Base-by-base conservation (phyloP, 1,139 yeast species). In the Sporopachydermia cereana region DNA sequence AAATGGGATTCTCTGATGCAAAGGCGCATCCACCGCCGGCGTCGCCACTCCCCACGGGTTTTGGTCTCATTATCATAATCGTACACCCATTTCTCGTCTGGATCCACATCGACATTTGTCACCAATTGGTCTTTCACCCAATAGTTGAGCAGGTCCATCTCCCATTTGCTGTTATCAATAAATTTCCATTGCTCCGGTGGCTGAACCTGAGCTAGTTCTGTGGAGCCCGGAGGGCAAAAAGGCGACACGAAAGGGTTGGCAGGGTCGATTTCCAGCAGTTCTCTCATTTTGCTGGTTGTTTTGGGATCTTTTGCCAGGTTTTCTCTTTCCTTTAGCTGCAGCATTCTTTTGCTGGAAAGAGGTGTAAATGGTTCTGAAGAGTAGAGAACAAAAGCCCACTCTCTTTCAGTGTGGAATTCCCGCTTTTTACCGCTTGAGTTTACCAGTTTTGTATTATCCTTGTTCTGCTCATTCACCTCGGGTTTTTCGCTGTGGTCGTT, bases 81-180 rank as follows among this genome's bases (percentile, higher is more conserved):
- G 45, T 59, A 59, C 1, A 59, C 62, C 63, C 63, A 59, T 43
- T 59, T 59, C 36, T 56, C 60, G 23, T 53, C 58, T 17, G 47
- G 46, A 45, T 58, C 60, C 3, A 55, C 45, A 21, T 18, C 25
- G 31, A 31, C 41, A 16, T 34, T 24, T 9, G 46, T 30, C 18
- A 54, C 31, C 3, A 45, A 44, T 17, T 52, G 51, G n/a, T 36
- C 36, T 3, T 29, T 30, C 1, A 55, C 55, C 63, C 63, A 59
- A 3, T 44, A 45, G 4, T 50, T 53, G 16, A 43, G 27, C 44
- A 51, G 52, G 44, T 59, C 63, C 45, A 57, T 46, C 7, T 49
- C 50, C 63, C 63, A 59, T 3, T 41, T 27, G 5, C 48, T 24
- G n/a, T 50, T 49, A 2, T 50, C 45, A 2, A 50, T 43, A 43